Conservation (phyloP, 2,329 filamentous ascomycete genomes). For the Ophiostoma fasciatum region DNA sequence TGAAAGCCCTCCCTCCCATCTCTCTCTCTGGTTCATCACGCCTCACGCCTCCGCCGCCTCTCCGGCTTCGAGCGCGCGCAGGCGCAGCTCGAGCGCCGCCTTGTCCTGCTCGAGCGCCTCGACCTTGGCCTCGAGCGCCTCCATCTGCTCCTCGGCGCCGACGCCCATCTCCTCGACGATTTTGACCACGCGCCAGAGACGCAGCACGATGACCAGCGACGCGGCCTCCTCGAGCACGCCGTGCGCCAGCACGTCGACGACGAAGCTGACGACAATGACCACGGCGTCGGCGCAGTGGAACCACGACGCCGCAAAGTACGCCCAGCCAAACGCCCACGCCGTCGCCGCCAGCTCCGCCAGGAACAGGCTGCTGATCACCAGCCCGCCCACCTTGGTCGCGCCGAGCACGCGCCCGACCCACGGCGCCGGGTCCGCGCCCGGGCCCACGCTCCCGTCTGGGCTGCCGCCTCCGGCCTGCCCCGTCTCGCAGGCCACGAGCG, state of each 20-base stretch:
- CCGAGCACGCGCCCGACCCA: slow-evolving; percentile 26
- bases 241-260: slow-evolving; percentile 44
- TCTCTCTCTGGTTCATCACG: neutral
- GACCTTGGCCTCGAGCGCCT: slow-evolving; percentile 37
- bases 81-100: slow-evolving; percentile 14
- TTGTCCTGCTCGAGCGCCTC: slow-evolving; percentile 36
- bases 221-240: slow-evolving; percentile 48
- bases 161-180: slow-evolving; percentile 54
- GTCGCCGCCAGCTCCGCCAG: slow-evolving; percentile 41
- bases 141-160: slow-evolving; percentile 47
- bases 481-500: slow-evolving; percentile 33
- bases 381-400: slow-evolving; percentile 33
- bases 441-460: no score
- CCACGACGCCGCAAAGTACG: slow-evolving; percentile 21
- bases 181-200: slow-evolving; percentile 55
- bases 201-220: slow-evolving; percentile 50
- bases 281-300: slow-evolving; percentile 51
- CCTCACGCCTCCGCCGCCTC: neutral
- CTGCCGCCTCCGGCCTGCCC: no score
- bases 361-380: slow-evolving; percentile 50
- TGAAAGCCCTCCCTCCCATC: neutral
- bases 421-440: slow-evolving; percentile 20
- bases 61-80: slow-evolving; percentile 3
- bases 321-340: slow-evolving; percentile 45
- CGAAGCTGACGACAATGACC: slow-evolving; percentile 46